Evolutionary conservation across 2,329 filamentous ascomycete genomes (phyloP).

Genomic region (Truncatella angustata): DNA sequence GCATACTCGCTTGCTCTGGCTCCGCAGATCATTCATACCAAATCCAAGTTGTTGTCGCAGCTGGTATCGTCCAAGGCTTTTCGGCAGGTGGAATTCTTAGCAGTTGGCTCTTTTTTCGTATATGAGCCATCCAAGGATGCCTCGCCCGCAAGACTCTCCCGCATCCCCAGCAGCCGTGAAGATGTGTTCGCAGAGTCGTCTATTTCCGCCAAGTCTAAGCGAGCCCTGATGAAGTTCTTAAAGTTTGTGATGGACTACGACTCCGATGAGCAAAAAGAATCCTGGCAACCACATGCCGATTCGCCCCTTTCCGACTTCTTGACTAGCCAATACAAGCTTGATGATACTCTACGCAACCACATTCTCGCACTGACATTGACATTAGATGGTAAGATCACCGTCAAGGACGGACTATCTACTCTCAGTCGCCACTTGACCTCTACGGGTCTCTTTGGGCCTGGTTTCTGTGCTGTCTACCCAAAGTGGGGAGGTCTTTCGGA

Average conservation of each 20-base stretch:
- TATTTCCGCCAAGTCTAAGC: slow-evolving; percentile 79
- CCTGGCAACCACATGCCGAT: slow-evolving; percentile 58
- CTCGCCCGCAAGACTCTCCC: slow-evolving; percentile 46
- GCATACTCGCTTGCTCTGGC: slow-evolving; percentile 81
- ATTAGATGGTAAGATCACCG: slow-evolving; percentile 60
- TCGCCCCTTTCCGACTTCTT: slow-evolving; percentile 59
- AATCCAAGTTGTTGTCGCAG: slow-evolving; percentile 72
- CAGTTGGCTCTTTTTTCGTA: slow-evolving; percentile 91
- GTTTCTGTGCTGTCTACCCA: slow-evolving; percentile 84
- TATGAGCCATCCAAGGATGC: slow-evolving; percentile 42
- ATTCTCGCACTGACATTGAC: slow-evolving; percentile 71
- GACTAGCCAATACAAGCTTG: slow-evolving; percentile 62
- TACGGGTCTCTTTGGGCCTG: slow-evolving; percentile 82
- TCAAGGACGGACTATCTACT: slow-evolving; percentile 64
- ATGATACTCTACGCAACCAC: slow-evolving; percentile 63
- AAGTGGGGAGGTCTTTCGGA: slow-evolving; percentile 93
- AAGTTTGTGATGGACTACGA: slow-evolving; percentile 79
- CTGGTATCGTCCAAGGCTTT: slow-evolving; percentile 89
- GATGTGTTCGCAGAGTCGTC: slow-evolving; percentile 80
- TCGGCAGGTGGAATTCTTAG: slow-evolving; percentile 87
- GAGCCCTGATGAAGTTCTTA: slow-evolving; percentile 88
- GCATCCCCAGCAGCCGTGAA: slow-evolving; percentile 85
- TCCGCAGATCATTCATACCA: slow-evolving; percentile 82
- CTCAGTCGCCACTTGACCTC: slow-evolving; percentile 81
- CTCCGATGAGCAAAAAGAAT: slow-evolving; percentile 48